These are phyloP conservation scores for Malania oleifera DNA, from an alignment of 164 flowering plant genomes.

Conservation along the genomic window DNA sequence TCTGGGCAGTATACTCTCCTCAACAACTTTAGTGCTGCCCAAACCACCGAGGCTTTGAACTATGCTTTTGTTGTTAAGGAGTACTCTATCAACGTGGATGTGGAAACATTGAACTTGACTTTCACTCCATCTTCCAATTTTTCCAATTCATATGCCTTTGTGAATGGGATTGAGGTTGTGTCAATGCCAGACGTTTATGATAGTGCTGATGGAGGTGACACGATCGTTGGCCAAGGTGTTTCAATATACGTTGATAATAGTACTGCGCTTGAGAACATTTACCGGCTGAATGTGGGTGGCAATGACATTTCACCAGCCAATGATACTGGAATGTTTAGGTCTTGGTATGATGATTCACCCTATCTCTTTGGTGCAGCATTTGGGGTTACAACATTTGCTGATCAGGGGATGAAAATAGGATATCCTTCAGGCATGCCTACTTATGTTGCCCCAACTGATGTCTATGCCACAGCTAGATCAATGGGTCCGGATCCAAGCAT, in stretches of 20 bases:
- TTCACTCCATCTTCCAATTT: constrained; percentile 47
- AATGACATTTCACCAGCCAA: constrained; percentile 42
- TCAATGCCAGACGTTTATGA: constrained; percentile 76
- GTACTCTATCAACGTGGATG: constrained; percentile 47
- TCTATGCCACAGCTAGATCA: constrained; percentile 65
- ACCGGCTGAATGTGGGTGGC: constrained; percentile 85
- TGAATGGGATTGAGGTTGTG: constrained; percentile 86
- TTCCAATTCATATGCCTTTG: constrained; percentile 64
- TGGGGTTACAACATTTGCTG: constrained; percentile 47
- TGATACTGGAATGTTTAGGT: constrained; percentile 60
- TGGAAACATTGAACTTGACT: constrained; percentile 39
- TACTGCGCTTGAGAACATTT: constrained; percentile 65
- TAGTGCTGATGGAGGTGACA: constrained; percentile 15
- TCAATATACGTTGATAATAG: constrained; percentile 32
- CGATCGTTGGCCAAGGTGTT: constrained; percentile 35
- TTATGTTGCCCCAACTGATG: constrained; percentile 58
- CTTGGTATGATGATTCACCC: constrained; percentile 58
- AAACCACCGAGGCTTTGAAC: constrained; percentile 54
- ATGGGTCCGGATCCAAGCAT: constrained; percentile 51
- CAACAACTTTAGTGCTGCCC: constrained; percentile 67
- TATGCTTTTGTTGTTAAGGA: constrained; percentile 60
- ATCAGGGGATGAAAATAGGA: constrained; percentile 27
- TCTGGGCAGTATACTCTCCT: constrained; percentile 50
- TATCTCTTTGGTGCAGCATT: constrained; percentile 53
- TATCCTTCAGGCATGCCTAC: constrained; percentile 36